phyloP scores from a whole-genome alignment of 148 eudicot species.

The Cornus florida region DNA sequence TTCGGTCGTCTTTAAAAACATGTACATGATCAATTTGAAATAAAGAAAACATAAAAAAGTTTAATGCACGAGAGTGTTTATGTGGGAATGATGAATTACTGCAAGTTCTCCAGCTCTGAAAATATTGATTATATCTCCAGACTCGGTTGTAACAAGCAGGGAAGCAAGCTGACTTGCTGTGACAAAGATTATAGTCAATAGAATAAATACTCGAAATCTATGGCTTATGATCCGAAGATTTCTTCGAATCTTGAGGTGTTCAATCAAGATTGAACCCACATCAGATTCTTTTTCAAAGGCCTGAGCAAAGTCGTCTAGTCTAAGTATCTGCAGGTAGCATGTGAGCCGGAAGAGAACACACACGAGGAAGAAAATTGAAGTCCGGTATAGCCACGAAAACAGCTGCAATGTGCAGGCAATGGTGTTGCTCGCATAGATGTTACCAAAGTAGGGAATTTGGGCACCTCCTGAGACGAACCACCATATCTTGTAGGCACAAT shows the following conservation, averaged over 20 bases:
- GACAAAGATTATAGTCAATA: constrained; percentile 55
- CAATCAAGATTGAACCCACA: constrained; percentile 57
- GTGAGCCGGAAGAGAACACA: constrained; percentile 76
- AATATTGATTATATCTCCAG: constrained; percentile 44
- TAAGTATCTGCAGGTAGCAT: constrained; percentile 76
- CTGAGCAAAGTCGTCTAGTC: constrained; percentile 75
- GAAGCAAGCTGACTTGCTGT: constrained; percentile 79
- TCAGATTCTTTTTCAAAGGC: constrained; percentile 71
- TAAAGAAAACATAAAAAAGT: too few relatives aligned
- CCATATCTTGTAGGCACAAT: constrained; percentile 78
- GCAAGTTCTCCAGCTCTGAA: constrained; percentile 83
- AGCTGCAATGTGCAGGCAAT: constrained; percentile 60
- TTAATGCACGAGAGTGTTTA: too few relatives aligned
- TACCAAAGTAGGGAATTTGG: constrained; percentile 55
- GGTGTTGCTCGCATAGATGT: constrained; percentile 44
- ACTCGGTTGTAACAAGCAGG: constrained; percentile 62
- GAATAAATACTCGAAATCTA: constrained; percentile 70
- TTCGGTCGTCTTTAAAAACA: too few relatives aligned
- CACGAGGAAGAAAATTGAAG: constrained; percentile 67
- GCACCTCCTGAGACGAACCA: constrained; percentile 80
- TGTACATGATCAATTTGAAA: too few relatives aligned
- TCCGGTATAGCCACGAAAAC: constrained; percentile 80
- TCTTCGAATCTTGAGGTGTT: constrained; percentile 75
- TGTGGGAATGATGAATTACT: constrained; percentile 31
- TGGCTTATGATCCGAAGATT: constrained; percentile 83